Conservation (phyloP, 208 protist genomes). For the Blechomonas ayalai region DNA sequence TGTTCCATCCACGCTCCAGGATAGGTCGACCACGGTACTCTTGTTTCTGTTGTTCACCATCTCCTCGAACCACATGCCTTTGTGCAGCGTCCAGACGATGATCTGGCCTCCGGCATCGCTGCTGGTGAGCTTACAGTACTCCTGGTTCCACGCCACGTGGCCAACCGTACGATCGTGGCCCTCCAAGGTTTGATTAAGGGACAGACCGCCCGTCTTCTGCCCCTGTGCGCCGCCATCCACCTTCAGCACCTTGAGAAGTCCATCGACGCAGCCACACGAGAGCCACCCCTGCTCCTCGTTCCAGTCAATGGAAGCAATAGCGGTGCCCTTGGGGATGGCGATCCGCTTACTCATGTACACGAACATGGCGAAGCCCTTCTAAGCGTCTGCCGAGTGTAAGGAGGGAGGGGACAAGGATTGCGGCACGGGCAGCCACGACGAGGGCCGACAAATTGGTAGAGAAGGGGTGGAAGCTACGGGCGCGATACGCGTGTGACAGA, state of each 20-base stretch:
- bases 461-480: too few relatives aligned
- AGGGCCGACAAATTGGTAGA: too few relatives aligned
- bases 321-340: constrained; percentile 91
- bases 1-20: constrained; percentile 91
- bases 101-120: constrained; percentile 92
- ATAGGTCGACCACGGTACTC: constrained; percentile 89
- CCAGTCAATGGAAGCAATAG: constrained; percentile 88
- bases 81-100: constrained; percentile 96
- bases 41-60: constrained; percentile 98
- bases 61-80: constrained; percentile 97
- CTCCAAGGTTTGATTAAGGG: constrained; percentile 94
- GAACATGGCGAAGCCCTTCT: constrained; percentile 89
- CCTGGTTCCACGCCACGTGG: constrained; percentile 94
- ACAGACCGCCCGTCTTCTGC: constrained; percentile 79
- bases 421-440: too few relatives aligned
- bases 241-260: constrained; percentile 95
- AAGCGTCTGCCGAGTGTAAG: too few relatives aligned
- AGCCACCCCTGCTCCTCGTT: constrained; percentile 96
- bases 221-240: constrained; percentile 73
- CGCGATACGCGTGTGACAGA: too few relatives aligned
- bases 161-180: constrained; percentile 81
- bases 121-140: constrained; percentile 94
- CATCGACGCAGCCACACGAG: constrained; percentile 92
- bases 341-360: constrained; percentile 95
- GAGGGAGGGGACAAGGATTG: too few relatives aligned